Evolutionary conservation across 805 yeast species (phyloP).

Genomic region (Kazachstania taianensis): DNA sequence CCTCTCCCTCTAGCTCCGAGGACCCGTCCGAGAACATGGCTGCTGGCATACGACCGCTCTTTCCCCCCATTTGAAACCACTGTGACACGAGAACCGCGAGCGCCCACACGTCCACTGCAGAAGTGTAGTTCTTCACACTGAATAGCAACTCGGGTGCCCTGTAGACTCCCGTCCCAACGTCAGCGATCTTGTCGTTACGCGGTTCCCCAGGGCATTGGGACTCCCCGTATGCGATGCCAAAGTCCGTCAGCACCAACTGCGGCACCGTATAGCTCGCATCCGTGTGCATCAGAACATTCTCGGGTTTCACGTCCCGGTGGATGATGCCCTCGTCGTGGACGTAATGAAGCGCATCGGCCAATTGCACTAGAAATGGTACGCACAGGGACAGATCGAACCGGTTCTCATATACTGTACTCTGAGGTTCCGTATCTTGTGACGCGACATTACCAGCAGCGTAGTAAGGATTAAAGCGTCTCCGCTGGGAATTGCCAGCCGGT

Average conservation of each 20-base stretch:
- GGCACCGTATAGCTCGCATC: background rate
- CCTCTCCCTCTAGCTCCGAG: conserved; percentile 14
- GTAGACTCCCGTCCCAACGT: conserved; percentile 58
- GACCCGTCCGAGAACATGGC: conserved; percentile 24
- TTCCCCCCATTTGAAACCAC: conserved; percentile 32
- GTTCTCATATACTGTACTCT: conserved; percentile 9
- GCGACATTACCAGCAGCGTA: background rate
- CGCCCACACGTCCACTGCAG: conserved; percentile 64
- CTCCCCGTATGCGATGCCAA: conserved; percentile 49
- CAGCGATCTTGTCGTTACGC: conserved; percentile 29
- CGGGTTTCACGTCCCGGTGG: conserved; percentile 92
- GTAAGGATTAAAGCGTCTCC: conserved; percentile 15
- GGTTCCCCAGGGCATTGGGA: conserved; percentile 19
- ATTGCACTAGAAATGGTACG: conserved; percentile 51
- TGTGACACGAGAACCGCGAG: conserved; percentile 49
- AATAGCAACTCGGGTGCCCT: conserved; percentile 70
- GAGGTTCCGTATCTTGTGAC: background rate
- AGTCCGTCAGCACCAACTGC: conserved; percentile 57
- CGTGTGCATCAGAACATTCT: conserved; percentile 42
- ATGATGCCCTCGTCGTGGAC: conserved; percentile 82
- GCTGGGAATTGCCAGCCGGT: conserved; percentile 3
- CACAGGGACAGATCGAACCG: conserved; percentile 14
- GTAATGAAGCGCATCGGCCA: conserved; percentile 67
- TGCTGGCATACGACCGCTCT: conserved; percentile 4
- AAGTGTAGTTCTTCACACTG: conserved; percentile 44